Percentiles rank a stretch among this genome's conserved stretches.
Conservation (phyloP, 305 asterid species). For the Fraxinus velutina region DNA sequence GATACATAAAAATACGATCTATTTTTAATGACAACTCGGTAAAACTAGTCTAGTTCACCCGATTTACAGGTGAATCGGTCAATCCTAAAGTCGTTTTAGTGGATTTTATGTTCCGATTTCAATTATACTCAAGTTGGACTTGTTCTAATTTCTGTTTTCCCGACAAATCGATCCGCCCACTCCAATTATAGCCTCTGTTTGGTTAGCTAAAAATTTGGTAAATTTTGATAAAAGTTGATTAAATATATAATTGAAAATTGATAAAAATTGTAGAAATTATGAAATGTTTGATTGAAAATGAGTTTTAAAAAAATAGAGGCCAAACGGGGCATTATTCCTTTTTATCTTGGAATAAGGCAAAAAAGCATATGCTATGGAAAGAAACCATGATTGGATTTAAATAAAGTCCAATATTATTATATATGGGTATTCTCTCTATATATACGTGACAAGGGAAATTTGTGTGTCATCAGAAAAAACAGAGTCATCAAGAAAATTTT, state of each 20-base stretch:
- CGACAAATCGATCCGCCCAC: not conserved
- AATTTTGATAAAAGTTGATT: not conserved
- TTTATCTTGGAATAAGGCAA: conserved; percentile 33
- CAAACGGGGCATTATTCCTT: not conserved
- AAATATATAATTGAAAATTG: too few relatives aligned
- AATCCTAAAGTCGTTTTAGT: too few relatives aligned
- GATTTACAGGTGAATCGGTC: not conserved
- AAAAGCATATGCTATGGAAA: conserved; percentile 18
- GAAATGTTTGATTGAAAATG: too few relatives aligned
- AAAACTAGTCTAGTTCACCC: not conserved
- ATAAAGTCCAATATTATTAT: not conserved
- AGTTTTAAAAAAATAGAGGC: too few relatives aligned
- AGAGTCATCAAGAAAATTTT: not conserved
- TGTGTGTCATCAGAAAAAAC: conserved; percentile 14
- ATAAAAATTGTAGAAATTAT: not conserved
- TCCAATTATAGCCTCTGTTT: not conserved
- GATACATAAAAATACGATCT: not conserved
- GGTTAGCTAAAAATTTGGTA: not conserved
- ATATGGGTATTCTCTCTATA: conserved; percentile 20
- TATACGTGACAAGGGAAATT: conserved; percentile 29
- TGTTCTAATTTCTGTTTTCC: not conserved
- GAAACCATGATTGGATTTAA: not conserved
- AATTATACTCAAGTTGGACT: not conserved
- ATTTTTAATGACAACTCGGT: not conserved
- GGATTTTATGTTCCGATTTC: not conserved